phyloP scores from a whole-genome alignment of 306 rosid genomes.

The Styphnolobium japonicum region DNA sequence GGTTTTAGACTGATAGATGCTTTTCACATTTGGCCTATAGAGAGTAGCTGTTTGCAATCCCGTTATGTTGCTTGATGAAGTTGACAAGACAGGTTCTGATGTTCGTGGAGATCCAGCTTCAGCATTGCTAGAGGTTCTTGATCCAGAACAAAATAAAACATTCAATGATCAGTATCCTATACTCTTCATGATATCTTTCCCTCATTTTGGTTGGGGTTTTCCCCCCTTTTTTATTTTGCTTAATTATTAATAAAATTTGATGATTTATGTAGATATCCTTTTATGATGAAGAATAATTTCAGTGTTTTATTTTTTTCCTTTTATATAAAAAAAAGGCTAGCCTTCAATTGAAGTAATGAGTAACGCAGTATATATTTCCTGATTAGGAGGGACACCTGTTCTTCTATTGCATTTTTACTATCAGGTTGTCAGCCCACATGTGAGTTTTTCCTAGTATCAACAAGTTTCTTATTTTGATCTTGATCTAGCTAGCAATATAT shows the following conservation, averaged over 20 bases:
- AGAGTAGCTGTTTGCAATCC: constrained; percentile 92
- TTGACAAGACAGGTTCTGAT: constrained; percentile 98
- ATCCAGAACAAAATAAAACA: constrained; percentile 90
- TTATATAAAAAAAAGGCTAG: too few species aligned
- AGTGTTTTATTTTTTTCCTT: not conserved
- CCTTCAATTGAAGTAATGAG: not conserved
- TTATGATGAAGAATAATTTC: not conserved
- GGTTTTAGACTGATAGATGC: constrained; percentile 16
- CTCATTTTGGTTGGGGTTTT: not conserved
- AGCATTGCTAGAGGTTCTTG: constrained; percentile 97
- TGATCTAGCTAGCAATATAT: not conserved
- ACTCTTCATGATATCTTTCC: constrained; percentile 4
- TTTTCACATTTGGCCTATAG: constrained; percentile 41
- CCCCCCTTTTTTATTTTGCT: not conserved
- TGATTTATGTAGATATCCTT: not conserved
- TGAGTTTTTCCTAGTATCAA: constrained; percentile 1
- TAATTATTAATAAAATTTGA: not conserved
- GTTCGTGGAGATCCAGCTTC: constrained; percentile 99
- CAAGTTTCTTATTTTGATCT: constrained; percentile 12
- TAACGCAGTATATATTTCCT: constrained; percentile 10
- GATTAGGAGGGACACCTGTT: constrained; percentile 7
- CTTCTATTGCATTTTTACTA: constrained; percentile 18
- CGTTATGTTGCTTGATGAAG: constrained; percentile 95
- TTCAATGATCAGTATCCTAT: constrained; percentile 99
- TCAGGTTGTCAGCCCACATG: not conserved